phyloP scores from a whole-genome alignment of 202 grass and related monocot genomes.

The Panicum virgatum region DNA sequence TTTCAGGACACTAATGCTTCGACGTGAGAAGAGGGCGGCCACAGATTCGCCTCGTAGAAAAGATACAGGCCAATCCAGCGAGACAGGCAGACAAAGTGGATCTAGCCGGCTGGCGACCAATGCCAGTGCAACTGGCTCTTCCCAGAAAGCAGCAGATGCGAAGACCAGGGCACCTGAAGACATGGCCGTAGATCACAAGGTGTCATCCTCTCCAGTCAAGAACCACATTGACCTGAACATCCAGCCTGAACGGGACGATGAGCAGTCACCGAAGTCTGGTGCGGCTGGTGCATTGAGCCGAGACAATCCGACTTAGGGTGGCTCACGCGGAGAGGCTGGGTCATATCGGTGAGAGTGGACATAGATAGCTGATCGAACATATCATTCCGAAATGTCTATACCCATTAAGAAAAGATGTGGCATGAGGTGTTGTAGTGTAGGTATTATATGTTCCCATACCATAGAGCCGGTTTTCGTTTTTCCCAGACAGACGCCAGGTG shows the following conservation, averaged over 20 bases:
- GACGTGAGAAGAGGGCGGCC: constrained; percentile 63
- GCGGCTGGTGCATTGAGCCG: constrained; percentile 31
- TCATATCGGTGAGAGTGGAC: constrained; percentile 16
- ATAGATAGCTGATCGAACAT: constrained; percentile 30
- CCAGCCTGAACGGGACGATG: constrained; percentile 94
- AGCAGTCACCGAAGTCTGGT: constrained; percentile 77
- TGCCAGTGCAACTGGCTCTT: constrained; percentile 26
- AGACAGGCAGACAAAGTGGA: constrained; percentile 13
- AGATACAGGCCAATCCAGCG: constrained; percentile 44
- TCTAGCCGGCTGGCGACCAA: neutral
- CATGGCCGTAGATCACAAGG: constrained; percentile 34
- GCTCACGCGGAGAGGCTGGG: neutral
- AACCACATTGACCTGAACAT: constrained; percentile 98
- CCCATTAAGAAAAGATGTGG: constrained; percentile 11
- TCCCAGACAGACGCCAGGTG: constrained; percentile 1
- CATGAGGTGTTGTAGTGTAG: constrained; percentile 45
- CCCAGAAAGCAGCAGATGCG: constrained; percentile 30
- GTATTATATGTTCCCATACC: constrained; percentile 42
- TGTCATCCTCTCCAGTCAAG: constrained; percentile 77
- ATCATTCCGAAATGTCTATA: constrained; percentile 44
- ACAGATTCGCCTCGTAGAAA: constrained; percentile 34
- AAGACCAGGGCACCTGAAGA: constrained; percentile 27
- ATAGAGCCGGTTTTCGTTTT: constrained; percentile 33
- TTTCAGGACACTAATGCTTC: constrained; percentile 95
- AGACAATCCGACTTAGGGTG: constrained; percentile 34